Base-by-base conservation (phyloP, 768 basidiomycete genomes). In the Nidularia pulvinata region DNA sequence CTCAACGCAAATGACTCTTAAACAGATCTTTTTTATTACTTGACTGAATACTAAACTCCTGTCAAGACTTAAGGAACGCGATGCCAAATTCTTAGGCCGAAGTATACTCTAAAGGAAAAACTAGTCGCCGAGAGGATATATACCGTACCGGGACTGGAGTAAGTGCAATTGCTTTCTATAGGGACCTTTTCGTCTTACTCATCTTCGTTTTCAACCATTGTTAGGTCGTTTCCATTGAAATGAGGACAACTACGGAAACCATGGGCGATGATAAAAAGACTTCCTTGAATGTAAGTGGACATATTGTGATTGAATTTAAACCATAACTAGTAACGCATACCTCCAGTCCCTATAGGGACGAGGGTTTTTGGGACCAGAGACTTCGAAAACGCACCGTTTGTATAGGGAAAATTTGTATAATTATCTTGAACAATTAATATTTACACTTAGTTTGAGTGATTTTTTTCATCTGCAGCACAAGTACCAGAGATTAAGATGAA, bases 1-100 rank as follows among this genome's bases (percentile, higher is more conserved):
- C 3, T 65, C 65, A 6, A 57, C 60, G 59, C 67, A 51, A 19
- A 64, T 61, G 19, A 7, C 9, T 22, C 19, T 22, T 30, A 9
- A 7, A 7, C 19, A 7, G 9, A 9, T 9, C 45, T n/a, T 19
- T 9, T n/a, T 46, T 46, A 7, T 9, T 46, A 30, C 9, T 7
- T 7, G 10, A 30, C 10, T 9, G 10, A 9, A 19, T 19, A 7
- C 22, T 46, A 22, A 46, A 46, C 22, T 7, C 13, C 45, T 19
- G 45, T 22, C 13, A 46, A 9, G 19, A 9, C 7, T 22, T 46
- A 7, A 7, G 45, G 9, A 30, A 46, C 10, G 45, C 9, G 7
- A 14, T 46, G 9, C 7, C 25, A 10, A 30, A 46, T 46, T n/a
- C 45, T 9, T 46, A 7, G 13, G 45, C 22, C 10, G 45, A 46